Conservation (phyloP, 805 yeast genomes). For the Saccharomyces kudriavzevii region DNA sequence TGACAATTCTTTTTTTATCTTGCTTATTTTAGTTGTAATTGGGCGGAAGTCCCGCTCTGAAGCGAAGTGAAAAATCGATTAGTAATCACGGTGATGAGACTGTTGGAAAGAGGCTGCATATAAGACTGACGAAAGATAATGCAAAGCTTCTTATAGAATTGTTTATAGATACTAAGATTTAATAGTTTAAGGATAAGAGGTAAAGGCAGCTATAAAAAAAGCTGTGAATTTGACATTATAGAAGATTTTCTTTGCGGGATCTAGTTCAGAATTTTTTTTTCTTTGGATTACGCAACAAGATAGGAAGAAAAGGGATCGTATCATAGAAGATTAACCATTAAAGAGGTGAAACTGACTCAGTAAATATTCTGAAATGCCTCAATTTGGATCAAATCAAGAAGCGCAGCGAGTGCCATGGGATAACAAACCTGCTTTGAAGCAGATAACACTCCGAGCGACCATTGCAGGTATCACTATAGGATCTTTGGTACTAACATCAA, state of each 20-base stretch:
- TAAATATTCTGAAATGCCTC: neutral
- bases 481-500: slow-evolving; percentile 73
- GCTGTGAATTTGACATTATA: neutral
- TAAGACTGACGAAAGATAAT: neutral
- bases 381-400: neutral
- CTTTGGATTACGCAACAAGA: neutral
- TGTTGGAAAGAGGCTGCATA: neutral
- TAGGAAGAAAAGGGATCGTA: neutral
- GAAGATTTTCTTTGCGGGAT: neutral
- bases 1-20: neutral
- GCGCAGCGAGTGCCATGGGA: slow-evolving; percentile 27
- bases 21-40: neutral
- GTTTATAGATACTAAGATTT: neutral
- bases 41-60: neutral
- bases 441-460: slow-evolving; percentile 66
- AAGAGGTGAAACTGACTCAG: neutral
- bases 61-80: neutral
- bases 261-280: neutral
- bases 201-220: neutral
- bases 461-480: slow-evolving; percentile 79
- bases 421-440: slow-evolving; percentile 48
- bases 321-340: neutral
- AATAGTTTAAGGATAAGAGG: neutral
- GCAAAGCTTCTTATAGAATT: neutral
- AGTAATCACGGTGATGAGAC: neutral